Evolutionary conservation across 306 rosid genomes (phyloP).

Genomic region (Dalbergia cultrata): DNA sequence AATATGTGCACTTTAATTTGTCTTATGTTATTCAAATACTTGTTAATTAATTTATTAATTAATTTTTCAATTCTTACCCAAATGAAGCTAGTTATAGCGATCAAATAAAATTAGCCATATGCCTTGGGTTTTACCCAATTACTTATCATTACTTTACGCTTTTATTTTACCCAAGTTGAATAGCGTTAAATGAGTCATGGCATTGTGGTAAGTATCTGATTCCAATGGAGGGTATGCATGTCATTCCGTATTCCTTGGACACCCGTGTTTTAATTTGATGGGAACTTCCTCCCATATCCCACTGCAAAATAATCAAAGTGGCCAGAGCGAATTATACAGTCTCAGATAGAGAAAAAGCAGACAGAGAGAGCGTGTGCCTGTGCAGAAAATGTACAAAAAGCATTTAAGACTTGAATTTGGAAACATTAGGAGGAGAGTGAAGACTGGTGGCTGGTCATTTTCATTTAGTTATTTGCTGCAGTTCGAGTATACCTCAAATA

Average conservation of each 20-base stretch:
- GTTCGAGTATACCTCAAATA: slow-evolving; percentile 15
- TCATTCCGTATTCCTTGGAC: slow-evolving; percentile 44
- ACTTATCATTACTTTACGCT: too few species aligned
- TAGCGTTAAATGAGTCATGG: background rate
- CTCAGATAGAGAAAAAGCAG: background rate
- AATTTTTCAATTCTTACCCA: too few species aligned
- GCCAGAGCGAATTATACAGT: background rate
- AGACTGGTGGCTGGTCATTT: slow-evolving; percentile 75
- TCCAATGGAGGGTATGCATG: slow-evolving; percentile 43
- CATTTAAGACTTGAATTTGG: slow-evolving; percentile 71
- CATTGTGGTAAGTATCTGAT: slow-evolving; percentile 40
- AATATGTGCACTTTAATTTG: too few species aligned
- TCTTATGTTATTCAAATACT: too few species aligned
- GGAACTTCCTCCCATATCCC: slow-evolving; percentile 55
- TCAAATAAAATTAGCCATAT: too few species aligned
- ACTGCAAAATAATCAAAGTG: slow-evolving; percentile 51
- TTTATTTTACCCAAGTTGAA: too few species aligned
- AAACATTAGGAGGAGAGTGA: slow-evolving; percentile 56
- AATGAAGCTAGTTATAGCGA: too few species aligned
- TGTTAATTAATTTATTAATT: too few species aligned
- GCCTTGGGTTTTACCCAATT: too few species aligned
- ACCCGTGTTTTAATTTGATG: slow-evolving; percentile 51
- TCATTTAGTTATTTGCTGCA: slow-evolving; percentile 74
- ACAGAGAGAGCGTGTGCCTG: slow-evolving; percentile 27
- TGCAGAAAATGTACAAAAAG: slow-evolving; percentile 57